Conservation (phyloP, 192 early-diverging fungal genomes). For the Coemansia umbellata region DNA sequence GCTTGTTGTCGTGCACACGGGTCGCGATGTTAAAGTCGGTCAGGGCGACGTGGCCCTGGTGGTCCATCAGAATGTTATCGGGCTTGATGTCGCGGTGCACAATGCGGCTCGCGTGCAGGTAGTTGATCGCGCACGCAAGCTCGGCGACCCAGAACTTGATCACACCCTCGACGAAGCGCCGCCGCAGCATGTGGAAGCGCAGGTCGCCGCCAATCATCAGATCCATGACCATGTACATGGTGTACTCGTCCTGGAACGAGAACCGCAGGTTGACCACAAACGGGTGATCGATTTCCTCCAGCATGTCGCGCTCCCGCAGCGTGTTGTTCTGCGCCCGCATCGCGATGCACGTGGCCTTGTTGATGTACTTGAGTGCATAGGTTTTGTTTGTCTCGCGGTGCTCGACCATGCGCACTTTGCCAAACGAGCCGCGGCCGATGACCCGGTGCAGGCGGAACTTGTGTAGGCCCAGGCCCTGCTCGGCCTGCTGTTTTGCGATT, state of each 20-base stretch:
- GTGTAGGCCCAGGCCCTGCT: slow-evolving; percentile 55
- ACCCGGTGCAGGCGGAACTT: slow-evolving; percentile 88
- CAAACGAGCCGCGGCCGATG: slow-evolving; percentile 95
- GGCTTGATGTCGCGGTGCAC: slow-evolving; percentile 96
- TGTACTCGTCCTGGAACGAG: slow-evolving; percentile 93
- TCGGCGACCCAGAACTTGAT: slow-evolving; percentile 90
- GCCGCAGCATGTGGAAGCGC: slow-evolving; percentile 68
- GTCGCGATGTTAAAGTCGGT: slow-evolving; percentile 98
- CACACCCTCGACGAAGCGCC: slow-evolving; percentile 68
- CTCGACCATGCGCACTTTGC: slow-evolving; percentile 93
- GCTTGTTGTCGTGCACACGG: slow-evolving; percentile 53
- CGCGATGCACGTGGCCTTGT: slow-evolving; percentile 87
- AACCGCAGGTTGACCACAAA: slow-evolving; percentile 90
- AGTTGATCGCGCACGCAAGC: slow-evolving; percentile 70
- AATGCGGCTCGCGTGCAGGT: slow-evolving; percentile 73
- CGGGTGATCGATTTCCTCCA: slow-evolving; percentile 82
- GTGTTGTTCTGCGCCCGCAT: slow-evolving; percentile 87
- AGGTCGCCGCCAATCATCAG: slow-evolving; percentile 95
- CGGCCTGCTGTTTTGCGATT: slow-evolving; percentile 35
- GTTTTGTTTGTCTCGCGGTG: slow-evolving; percentile 72
- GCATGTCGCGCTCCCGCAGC: slow-evolving; percentile 80
- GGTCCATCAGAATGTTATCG: slow-evolving; percentile 79
- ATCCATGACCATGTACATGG: slow-evolving; percentile 91
- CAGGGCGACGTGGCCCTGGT: slow-evolving; percentile 80
- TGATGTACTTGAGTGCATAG: slow-evolving; percentile 97